Conservation (phyloP, 257 asterid genomes). For the Salvia miltiorrhiza region DNA sequence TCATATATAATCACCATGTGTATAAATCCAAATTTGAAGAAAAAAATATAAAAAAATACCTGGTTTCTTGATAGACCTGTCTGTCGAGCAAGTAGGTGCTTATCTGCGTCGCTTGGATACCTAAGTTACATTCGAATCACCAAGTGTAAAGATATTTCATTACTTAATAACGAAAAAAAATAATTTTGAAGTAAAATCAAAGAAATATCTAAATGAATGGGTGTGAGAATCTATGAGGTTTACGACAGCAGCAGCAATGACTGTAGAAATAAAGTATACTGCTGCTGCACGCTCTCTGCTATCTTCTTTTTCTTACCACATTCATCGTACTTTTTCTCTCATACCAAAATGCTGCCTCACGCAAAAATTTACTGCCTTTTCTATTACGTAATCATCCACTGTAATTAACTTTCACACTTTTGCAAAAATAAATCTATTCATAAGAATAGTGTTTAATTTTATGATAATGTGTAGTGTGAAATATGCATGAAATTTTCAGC, state of each 20-base stretch:
- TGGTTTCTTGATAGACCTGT: conserved; percentile 86
- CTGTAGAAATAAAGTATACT: conserved; percentile 28
- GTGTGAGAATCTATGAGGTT: conserved; percentile 43
- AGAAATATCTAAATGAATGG: too few species aligned
- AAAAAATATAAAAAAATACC: conserved; percentile 29
- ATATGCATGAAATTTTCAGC: not conserved
- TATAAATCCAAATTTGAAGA: too few species aligned
- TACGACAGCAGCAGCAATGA: conserved; percentile 23
- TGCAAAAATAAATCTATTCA: not conserved
- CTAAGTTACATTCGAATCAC: conserved; percentile 32
- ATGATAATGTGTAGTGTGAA: not conserved
- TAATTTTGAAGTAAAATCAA: too few species aligned
- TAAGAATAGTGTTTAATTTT: not conserved
- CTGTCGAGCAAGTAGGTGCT: conserved; percentile 82
- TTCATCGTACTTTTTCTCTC: conserved; percentile 22
- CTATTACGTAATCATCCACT: not conserved
- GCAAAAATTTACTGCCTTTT: conserved; percentile 3
- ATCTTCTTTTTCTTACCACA: not conserved
- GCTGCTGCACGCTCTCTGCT: conserved; percentile 34
- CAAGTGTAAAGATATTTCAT: too few species aligned
- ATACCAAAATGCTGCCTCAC: not conserved
- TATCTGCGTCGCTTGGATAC: conserved; percentile 94
- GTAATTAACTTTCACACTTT: not conserved
- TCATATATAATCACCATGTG: too few species aligned
- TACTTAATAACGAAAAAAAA: too few species aligned